phyloP scores from a whole-genome alignment of 345 rosid species.

The Viola odorata region DNA sequence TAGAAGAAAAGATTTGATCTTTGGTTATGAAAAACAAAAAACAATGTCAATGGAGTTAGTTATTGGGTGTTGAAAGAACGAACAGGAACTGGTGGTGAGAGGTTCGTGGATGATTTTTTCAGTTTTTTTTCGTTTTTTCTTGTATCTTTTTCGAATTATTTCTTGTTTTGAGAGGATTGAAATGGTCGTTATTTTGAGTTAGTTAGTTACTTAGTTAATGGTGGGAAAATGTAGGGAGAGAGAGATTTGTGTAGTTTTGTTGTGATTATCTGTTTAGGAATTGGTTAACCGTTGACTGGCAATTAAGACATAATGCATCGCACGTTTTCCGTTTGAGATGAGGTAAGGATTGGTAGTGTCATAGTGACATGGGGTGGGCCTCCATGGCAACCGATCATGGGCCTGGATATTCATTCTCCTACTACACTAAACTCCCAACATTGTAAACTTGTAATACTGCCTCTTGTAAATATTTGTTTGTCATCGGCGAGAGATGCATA shows the following conservation, averaged over 20 bases:
- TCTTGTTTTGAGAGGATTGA: constrained; percentile 6
- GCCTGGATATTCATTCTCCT: too few species aligned
- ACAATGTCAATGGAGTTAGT: background rate
- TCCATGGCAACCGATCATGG: too few species aligned
- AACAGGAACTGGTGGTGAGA: background rate
- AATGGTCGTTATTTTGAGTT: constrained; percentile 2
- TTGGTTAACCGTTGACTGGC: constrained; percentile 16
- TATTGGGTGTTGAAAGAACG: background rate
- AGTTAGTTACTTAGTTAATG: too few species aligned
- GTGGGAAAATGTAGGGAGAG: constrained; percentile 2
- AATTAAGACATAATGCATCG: too few species aligned
- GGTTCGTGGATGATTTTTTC: background rate
- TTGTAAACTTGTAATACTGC: too few species aligned
- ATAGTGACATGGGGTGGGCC: too few species aligned
- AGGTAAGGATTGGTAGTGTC: too few species aligned
- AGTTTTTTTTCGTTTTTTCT: background rate
- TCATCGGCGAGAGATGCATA: too few species aligned
- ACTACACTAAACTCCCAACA: too few species aligned
- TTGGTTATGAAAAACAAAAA: background rate
- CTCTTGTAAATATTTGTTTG: too few species aligned
- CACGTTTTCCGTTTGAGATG: too few species aligned
- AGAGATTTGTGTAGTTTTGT: background rate
- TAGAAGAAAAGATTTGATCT: background rate
- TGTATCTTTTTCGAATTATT: background rate
- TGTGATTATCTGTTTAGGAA: background rate